Conservation (phyloP, 2,329 filamentous ascomycete genomes). For the Penicillium sp. region DNA sequence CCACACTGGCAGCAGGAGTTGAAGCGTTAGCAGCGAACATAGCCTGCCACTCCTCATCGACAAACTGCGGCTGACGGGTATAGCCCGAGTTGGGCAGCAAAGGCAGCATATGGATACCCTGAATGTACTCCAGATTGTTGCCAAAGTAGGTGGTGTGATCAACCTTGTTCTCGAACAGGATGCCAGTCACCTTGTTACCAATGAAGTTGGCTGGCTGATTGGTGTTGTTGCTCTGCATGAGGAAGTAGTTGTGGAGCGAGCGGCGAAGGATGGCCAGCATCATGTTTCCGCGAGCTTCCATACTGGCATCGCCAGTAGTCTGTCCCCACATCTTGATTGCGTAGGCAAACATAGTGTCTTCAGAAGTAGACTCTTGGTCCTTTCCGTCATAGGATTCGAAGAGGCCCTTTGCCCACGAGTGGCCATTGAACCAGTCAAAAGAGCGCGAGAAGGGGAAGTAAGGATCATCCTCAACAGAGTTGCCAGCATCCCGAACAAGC, state of each 20-base stretch:
- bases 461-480: slow-evolving; percentile 69
- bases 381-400: slow-evolving; percentile 58
- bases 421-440: slow-evolving; percentile 95
- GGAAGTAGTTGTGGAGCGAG: slow-evolving; percentile 76
- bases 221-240: slow-evolving; percentile 70
- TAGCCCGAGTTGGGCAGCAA: slow-evolving; percentile 69
- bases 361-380: slow-evolving; percentile 76
- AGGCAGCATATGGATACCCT: slow-evolving; percentile 81
- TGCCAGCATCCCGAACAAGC: slow-evolving; percentile 80
- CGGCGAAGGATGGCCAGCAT: slow-evolving; percentile 79
- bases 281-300: slow-evolving; percentile 81
- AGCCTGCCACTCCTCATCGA: slow-evolving; percentile 77
- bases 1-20: slow-evolving; percentile 57
- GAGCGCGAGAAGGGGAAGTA: slow-evolving; percentile 79
- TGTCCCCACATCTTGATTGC: slow-evolving; percentile 93
- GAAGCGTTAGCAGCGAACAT: slow-evolving; percentile 72
- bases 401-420: slow-evolving; percentile 78
- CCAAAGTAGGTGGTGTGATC: slow-evolving; percentile 94
- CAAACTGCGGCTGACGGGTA: slow-evolving; percentile 68
- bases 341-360: slow-evolving; percentile 86
- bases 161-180: slow-evolving; percentile 91
- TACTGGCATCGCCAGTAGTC: slow-evolving; percentile 70
- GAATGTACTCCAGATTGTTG: slow-evolving; percentile 68
- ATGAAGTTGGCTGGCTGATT: slow-evolving; percentile 76
- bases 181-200: slow-evolving; percentile 70